phyloP scores from a whole-genome alignment of 2,329 filamentous ascomycete genomes.

The Sporothrix luriei region DNA sequence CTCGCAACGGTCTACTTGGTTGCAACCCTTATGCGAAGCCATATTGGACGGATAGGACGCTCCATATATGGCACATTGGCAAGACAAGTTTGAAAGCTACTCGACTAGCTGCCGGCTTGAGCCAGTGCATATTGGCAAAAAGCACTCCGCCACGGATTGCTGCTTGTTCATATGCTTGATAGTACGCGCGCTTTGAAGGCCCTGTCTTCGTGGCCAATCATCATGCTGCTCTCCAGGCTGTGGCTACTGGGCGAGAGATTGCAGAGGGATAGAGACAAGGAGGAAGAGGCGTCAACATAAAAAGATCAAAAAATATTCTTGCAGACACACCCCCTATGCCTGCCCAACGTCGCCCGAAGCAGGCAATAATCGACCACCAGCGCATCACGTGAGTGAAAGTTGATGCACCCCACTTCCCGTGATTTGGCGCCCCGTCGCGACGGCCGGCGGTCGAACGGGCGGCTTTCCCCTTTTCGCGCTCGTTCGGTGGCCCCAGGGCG shows the following conservation, averaged over 20 bases:
- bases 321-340: neutral
- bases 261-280: neutral
- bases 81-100: neutral
- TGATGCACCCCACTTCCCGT: slow-evolving; percentile 35
- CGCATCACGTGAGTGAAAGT: slow-evolving; percentile 33
- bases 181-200: neutral
- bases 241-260: neutral
- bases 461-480: slow-evolving; percentile 35
- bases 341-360: slow-evolving; percentile 20
- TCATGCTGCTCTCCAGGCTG: neutral
- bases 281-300: slow-evolving; percentile 17
- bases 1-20: neutral
- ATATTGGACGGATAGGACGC: neutral
- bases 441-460: slow-evolving; percentile 34
- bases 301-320: neutral
- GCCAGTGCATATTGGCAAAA: slow-evolving; percentile 23
- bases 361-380: slow-evolving; percentile 25
- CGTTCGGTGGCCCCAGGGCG: slow-evolving; percentile 24
- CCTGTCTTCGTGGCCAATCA: neutral
- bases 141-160: neutral
- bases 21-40: neutral
- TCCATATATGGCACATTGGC: too few relatives aligned
- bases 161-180: neutral
- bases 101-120: neutral
- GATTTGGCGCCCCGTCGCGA: slow-evolving; percentile 34